Base-by-base conservation (phyloP, 164 flowering plant genomes). In the Cinnamomum chago region DNA sequence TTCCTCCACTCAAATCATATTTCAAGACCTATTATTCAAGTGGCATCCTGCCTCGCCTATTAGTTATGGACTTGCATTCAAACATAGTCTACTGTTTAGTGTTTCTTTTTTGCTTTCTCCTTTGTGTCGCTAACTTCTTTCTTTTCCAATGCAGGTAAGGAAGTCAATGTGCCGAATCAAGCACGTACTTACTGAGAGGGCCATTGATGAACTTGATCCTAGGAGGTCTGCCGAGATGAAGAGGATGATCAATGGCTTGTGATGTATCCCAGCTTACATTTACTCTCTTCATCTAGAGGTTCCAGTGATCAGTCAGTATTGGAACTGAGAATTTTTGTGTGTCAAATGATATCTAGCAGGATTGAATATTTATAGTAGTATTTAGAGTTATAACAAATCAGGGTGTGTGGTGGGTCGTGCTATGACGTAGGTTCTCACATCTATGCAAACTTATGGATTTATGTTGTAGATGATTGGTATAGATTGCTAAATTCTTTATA, bases 121-220 rank as follows among this genome's bases (percentile, higher is more conserved):
- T 15, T 55, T 4, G 13, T 55, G 60, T 55, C 5, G 47, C 47
- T 40, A 7, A 40, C 10, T 9, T 40, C 47, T 40, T 40, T 73
- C 50, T 33, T 73, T 70, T 75, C 23, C 75, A 76, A 50, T 81
- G 78, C 86, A 93, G 99, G 99, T 93, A 76, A 87, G 91, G 83
- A 92, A 90, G 81, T 95, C 99, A 18, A 95, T 93, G 98, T 93
- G 98, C 78, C 88, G 98, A 28, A 85, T 95, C 88, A 95, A 95
- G 82, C 99, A 95, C 24, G 99, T 95, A 14, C 86, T 95, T 14
- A 95, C 98, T 0, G 99, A 95, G 79, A 88, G 99, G 82, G 98
- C 97, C 25, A 92, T 93, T 70, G 94, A 82, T 28, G 99, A 95
- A 58, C 89, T 92, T 27, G 99, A 95, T 89, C 86, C 97, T 14